Base-by-base conservation (phyloP, 495 filamentous ascomycete species). In the Podospora australis region DNA sequence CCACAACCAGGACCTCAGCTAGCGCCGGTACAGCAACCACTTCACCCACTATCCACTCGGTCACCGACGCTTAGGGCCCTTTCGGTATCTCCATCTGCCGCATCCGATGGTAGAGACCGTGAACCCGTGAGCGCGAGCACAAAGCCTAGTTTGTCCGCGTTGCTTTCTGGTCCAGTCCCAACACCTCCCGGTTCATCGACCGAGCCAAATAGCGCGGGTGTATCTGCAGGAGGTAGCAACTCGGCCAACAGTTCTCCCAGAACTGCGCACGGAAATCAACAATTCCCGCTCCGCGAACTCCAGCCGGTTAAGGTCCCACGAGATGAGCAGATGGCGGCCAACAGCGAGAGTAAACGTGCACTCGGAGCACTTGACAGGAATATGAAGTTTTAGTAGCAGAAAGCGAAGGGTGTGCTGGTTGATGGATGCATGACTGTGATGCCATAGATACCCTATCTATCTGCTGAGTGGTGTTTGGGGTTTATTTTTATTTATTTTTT, bases 41-140 rank as follows among this genome's bases (percentile, higher is more conserved):
- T 52, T 2, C 47, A 55, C 1, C n/a, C 46, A 48, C 19, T 13
- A 19, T 4, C 32, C 21, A 16, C 38, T 39, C 7, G 19, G 14
- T 20, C 32, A n/a, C 32, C 32, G 13, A 36, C 9, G 32, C 32
- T n/a, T 36, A 57, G 66, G 23, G 52, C 52, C 1, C 50, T 52
- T 16, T 69, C 66, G 8, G 49, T 52, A 2, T 69, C 66, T 5
- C 67, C 69, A 2, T 49, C 60, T n/a, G n/a, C n/a, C n/a, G n/a
- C n/a, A 29, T 45, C 61, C 2, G 58, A 65, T 14, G 20, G 19
- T 32, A 29, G 22, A 10, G 8, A 14, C 29, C 22, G 26, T 20
- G 35, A 21, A 48, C 52, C 24, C 40, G 48, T 44, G 46, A 51
- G 23, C 32, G 48, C 48, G 17, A 50, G 58, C 22, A 70, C 56